Conservation (phyloP, 148 eudicot species). For the Persicaria tinctoria region DNA sequence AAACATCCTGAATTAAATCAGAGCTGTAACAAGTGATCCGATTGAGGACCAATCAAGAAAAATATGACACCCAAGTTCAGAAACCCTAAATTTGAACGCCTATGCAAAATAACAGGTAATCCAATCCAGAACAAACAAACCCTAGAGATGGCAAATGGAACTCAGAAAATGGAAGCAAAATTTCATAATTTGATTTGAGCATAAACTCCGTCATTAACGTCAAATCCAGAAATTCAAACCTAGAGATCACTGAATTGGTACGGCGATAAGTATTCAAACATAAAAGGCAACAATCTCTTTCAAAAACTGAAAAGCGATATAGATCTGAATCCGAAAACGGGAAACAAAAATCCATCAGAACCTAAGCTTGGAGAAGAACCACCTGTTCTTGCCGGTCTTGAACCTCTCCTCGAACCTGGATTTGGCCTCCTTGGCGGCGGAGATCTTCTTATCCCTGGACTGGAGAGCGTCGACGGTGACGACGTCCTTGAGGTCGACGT, state of each 20-base stretch:
- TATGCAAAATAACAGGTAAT: neutral
- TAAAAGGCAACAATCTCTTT: neutral
- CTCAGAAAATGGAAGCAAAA: neutral
- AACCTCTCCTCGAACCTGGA: slow-evolving; percentile 15
- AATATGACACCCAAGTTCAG: too few species aligned
- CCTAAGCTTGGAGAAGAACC: slow-evolving; percentile 19
- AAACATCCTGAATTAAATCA: too few species aligned
- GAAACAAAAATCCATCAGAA: neutral
- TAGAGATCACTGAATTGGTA: neutral
- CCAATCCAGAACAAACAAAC: neutral
- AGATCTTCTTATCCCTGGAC: slow-evolving; percentile 12
- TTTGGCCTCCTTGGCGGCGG: slow-evolving; percentile 15
- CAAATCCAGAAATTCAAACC: neutral
- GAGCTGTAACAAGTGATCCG: too few species aligned
- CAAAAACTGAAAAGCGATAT: neutral
- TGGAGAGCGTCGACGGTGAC: slow-evolving; percentile 7
- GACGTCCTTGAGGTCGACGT: slow-evolving; percentile 13
- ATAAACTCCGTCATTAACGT: neutral
- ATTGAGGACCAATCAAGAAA: too few species aligned
- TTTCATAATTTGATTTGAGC: neutral
- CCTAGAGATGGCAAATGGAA: neutral
- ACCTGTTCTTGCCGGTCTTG: slow-evolving; percentile 15
- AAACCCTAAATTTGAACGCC: too few species aligned
- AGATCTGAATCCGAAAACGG: neutral
- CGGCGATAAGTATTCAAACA: neutral